Evolutionary conservation across 768 basidiomycete species (phyloP), one percentile per base, ranked within the genome.

Genomic region (Dentipellis fragilis): DNA sequence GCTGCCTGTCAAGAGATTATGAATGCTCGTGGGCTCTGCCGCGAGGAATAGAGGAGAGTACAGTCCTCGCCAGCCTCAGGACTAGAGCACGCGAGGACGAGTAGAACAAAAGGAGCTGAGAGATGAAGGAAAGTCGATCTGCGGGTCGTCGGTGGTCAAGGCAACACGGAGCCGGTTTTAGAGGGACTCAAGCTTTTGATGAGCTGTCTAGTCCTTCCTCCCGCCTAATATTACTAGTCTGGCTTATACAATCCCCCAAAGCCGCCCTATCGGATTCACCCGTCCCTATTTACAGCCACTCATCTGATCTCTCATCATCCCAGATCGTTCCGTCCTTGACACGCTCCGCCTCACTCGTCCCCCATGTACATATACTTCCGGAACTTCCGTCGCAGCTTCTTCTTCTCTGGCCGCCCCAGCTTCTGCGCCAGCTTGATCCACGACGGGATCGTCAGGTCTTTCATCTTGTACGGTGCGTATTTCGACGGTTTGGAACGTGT

Each of bases 341-440:
- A 51, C 70, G 70, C 56, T 19, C 35, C 52, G 19, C 10, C 16
- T 36, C 75, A 79, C 67, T 84, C 74, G 67, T 80, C 40, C 22
- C 75, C 79, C 68, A 84, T 75, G 67, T 81, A 91, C 91, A 95
- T 92, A 69, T 82, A 83, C 67, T 73, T 68, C 64, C 73, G 73
- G 70, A 91, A 94, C 68, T 71, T 69, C 65, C 73, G 75, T 68
- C 85, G 80, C 65, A 89, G 66, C 69, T 74, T 76, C 64, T 65
- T 69, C 62, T 78, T 71, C 66, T 75, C 73, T 40, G 68, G 65
- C 62, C 79, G 73, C 52, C 78, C 81, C 59, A 94, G 65, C 65
- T 75, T 69, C 63, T 80, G 79, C 56, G 79, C 89, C 49, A 93
- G 74, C 58, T 70, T 72, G 51, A 88, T 68, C 83, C 87, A 94